Base-by-base conservation (phyloP, 345 rosid genomes). In the Salix udensis region DNA sequence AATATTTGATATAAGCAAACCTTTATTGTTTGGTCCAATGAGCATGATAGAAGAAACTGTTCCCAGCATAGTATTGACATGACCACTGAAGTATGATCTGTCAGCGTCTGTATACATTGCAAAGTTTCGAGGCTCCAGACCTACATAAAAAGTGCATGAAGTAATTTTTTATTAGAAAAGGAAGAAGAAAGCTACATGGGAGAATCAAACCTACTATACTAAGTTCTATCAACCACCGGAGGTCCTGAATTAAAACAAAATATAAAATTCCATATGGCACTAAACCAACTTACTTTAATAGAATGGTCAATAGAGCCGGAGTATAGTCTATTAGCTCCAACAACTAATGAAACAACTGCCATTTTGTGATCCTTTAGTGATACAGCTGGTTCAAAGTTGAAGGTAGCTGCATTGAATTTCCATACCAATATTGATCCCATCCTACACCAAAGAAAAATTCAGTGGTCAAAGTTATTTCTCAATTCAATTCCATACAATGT, bases 1-100 rank as follows among this genome's bases (percentile, higher is more conserved):
- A 28, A 31, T 46, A 30, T 9, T 9, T n/a, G 72, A 30, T 71
- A 67, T 55, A 69, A 15, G 67, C 61, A 24, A 78, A 92, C 99
- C 94, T 93, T 96, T 80, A 93, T 82, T 67, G 97, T 92, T 84
- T 93, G 76, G 82, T 96, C 99, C 84, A 96, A 84, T 52, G 99
- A 96, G 69, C 99, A 93, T 66, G 98, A 96, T 78, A 93, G 82
- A 78, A 96, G 98, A 86, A 93, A 96, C 80, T 93, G 97, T 76
- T 96, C 99, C 99, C 98, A 96, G 85, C 99, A 96, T 74, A 94
- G 95, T 78, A 94, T 89, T 58, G 98, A 96, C 98, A 91, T 96
- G 61, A 96, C 97, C 26, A 96, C 97, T 24, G 91, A 80, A 68
- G 90, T 85, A 79, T 96, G 99, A 61, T 85, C 97, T 0, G 85